Conservation (phyloP, 257 asterid genomes). For the Ehretia macrophylla region DNA sequence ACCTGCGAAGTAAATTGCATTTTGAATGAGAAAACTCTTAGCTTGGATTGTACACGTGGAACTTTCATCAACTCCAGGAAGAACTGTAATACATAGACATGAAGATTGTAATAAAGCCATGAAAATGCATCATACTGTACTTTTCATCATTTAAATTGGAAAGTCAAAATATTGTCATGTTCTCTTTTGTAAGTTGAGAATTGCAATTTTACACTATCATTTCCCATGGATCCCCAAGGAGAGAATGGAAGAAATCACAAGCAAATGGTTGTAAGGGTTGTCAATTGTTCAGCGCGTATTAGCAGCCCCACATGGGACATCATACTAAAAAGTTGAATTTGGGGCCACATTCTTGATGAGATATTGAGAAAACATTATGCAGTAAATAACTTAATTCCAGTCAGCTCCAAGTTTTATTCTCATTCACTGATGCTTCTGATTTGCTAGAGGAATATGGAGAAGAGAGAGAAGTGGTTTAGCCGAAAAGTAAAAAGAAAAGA, state of each 20-base stretch:
- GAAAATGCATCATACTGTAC: background rate
- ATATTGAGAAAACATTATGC: no score
- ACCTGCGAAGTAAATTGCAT: conserved; percentile 73
- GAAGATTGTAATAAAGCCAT: background rate
- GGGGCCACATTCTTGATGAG: no score
- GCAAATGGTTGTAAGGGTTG: no score
- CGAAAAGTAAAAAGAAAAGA: no score
- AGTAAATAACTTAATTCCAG: no score
- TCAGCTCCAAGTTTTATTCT: conserved; percentile 2
- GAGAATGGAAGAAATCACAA: no score
- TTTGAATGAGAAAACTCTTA: conserved; percentile 66
- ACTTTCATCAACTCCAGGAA: conserved; percentile 82
- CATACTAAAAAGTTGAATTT: no score
- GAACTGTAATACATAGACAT: conserved; percentile 42
- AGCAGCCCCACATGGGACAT: no score
- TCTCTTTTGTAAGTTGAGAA: background rate
- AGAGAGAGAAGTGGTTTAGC: no score
- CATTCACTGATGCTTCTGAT: background rate
- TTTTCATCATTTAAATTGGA: background rate
- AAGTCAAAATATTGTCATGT: background rate
- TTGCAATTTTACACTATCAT: background rate
- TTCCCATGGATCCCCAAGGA: background rate
- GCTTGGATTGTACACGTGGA: conserved; percentile 76
- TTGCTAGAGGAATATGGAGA: no score
- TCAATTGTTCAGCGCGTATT: no score